phyloP scores from a whole-genome alignment of 495 filamentous ascomycete genomes.

The Oidiodendron maius region DNA sequence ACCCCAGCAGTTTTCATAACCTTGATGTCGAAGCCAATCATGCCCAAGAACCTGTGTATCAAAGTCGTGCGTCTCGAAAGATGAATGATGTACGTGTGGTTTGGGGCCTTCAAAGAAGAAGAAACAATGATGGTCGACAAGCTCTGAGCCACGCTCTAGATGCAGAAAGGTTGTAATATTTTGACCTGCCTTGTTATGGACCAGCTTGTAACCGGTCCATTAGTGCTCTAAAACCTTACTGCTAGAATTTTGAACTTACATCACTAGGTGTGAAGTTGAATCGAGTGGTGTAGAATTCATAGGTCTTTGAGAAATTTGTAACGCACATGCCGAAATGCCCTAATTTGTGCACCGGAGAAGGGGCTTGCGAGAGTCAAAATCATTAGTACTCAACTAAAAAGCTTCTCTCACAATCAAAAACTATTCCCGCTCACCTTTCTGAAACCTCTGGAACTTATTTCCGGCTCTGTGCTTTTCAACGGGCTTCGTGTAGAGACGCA shows the following conservation, averaged over 20 bases:
- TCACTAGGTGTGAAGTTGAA: neutral
- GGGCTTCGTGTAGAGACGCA: neutral
- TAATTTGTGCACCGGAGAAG: neutral
- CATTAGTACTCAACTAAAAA: neutral
- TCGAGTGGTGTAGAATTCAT: too few species aligned
- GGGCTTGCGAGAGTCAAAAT: neutral
- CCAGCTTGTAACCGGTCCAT: too few species aligned
- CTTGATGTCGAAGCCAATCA: conserved; percentile 57
- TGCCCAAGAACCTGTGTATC: conserved; percentile 68
- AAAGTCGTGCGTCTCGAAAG: conserved; percentile 68
- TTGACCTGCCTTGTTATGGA: too few species aligned
- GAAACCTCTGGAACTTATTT: neutral
- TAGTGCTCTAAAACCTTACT: neutral
- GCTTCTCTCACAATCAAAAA: neutral
- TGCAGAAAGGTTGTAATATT: conserved; percentile 48
- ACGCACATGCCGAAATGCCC: neutral
- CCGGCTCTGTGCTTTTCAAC: neutral
- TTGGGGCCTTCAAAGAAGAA: conserved; percentile 50
- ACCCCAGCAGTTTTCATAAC: conserved; percentile 63
- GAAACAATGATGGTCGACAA: conserved; percentile 63
- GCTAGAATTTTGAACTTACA: neutral
- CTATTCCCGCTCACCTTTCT: neutral
- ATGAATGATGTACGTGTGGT: conserved; percentile 61
- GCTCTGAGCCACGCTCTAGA: conserved; percentile 50
- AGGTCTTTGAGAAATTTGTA: too few species aligned